phyloP scores from a whole-genome alignment of 1,139 yeast species.

The Yamadazyma diospyri region DNA sequence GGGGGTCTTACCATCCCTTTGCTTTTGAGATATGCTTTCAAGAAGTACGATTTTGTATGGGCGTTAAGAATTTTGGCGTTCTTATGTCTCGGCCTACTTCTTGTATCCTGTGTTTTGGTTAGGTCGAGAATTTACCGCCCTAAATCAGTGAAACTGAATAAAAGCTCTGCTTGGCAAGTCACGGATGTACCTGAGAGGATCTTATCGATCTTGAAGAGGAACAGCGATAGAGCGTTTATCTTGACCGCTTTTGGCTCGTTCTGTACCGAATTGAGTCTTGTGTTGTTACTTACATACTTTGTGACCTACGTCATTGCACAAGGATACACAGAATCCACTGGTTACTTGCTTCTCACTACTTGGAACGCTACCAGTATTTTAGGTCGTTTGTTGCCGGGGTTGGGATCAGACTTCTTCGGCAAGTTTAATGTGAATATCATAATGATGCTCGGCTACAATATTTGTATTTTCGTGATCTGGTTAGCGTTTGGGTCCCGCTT shows the following conservation, averaged over 20 bases:
- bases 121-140: conserved; percentile 36
- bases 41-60: conserved; percentile 32
- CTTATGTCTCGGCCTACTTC: conserved; percentile 29
- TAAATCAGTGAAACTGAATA: background rate
- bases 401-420: conserved; percentile 54
- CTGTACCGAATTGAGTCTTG: conserved; percentile 53
- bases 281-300: conserved; percentile 50
- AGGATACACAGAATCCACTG: conserved; percentile 50
- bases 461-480: conserved; percentile 47
- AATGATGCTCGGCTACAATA: conserved; percentile 38
- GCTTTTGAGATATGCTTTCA: conserved; percentile 29
- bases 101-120: conserved; percentile 35
- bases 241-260: conserved; percentile 33
- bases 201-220: conserved; percentile 7
- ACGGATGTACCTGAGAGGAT: background rate
- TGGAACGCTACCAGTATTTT: conserved; percentile 57
- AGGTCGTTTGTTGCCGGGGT: conserved; percentile 57
- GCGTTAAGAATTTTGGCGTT: conserved; percentile 34
- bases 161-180: background rate
- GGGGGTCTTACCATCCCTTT: conserved; percentile 38
- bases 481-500: conserved; percentile 48
- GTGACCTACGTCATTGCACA: conserved; percentile 53
- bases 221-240: conserved; percentile 18
- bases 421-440: conserved; percentile 51
- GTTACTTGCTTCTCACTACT: conserved; percentile 52